Evolutionary conservation across 495 filamentous ascomycete genomes (phyloP), one percentile per base, ranked within the genome.

Genomic region (Podospora pseudopauciseta): DNA sequence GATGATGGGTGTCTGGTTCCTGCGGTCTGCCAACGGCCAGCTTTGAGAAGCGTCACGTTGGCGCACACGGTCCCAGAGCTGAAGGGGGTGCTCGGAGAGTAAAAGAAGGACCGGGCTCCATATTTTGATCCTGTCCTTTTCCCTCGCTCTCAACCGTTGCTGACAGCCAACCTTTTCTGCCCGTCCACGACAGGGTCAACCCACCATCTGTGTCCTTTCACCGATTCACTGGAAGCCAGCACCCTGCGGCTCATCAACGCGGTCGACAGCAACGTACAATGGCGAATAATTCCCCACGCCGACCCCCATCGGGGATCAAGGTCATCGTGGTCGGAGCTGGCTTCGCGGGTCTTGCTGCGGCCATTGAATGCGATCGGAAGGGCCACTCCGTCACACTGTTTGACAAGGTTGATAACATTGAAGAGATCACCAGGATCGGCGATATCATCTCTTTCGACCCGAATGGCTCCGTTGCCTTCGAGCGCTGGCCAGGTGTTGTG

Each of bases 241-340:
- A 23, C 28, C 34, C n/a, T 27, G 0, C 16, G 1, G 19, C 49
- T 13, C 18, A 32, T 1, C 23, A 23, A 23, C 23, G 23, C 2
- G 23, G 23, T 23, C 1, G 30, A 65, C 28, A n/a, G 30, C 4
- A 23, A 49, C 39, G 18, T 16, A 68, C 5, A 16, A 73, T 71
- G 73, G 66, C 71, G 1, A 64, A 67, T 65, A 58, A 65, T 6
- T 70, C 71, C 49, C 75, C 71, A 4, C 73, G 75, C 27, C 70
- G 69, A 5, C 73, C 73, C 27, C 74, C 74, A 5, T 73, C 80
- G 26, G 84, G 85, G n/a, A 87, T 88, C 66, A 79, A 81, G 44
- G 82, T 89, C 28, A 74, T 89, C 5, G 80, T 89, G 59, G 84
- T 89, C 32, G 88, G 86, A n/a, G 84, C 81, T 5, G 87, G 88